Evolutionary conservation across 129 eudicot genomes (phyloP).

Genomic region (Sambucus nigra): DNA sequence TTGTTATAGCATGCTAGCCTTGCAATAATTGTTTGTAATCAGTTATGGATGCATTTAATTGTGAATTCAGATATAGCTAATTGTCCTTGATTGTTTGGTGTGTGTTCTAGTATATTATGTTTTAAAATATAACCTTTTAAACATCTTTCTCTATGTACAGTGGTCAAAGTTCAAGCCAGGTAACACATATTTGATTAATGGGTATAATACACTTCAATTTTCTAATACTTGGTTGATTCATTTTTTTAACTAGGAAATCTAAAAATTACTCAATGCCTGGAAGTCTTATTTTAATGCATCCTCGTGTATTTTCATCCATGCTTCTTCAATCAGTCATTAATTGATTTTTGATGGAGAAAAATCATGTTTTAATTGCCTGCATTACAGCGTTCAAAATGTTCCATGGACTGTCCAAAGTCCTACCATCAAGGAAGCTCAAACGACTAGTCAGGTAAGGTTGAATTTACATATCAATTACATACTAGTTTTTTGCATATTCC

Average conservation of each 20-base stretch:
- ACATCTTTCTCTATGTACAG: too few species aligned
- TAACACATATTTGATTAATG: too few species aligned
- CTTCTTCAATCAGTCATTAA: conserved; percentile 81
- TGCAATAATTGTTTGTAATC: not conserved
- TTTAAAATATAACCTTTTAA: too few species aligned
- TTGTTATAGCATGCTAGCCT: not conserved
- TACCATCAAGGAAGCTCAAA: conserved; percentile 90
- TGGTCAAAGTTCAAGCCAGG: too few species aligned
- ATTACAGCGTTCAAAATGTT: conserved; percentile 42
- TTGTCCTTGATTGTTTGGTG: too few species aligned
- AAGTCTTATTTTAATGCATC: conserved; percentile 69
- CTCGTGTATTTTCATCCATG: conserved; percentile 62
- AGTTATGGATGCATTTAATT: not conserved
- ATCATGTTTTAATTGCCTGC: conserved; percentile 44
- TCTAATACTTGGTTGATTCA: conserved; percentile 12
- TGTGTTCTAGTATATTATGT: too few species aligned
- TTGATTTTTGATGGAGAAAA: conserved; percentile 69
- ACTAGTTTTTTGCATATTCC: not conserved
- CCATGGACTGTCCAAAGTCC: conserved; percentile 85
- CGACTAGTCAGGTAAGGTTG: conserved; percentile 70
- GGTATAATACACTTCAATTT: not conserved
- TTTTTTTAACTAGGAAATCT: conserved; percentile 52
- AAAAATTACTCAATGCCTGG: conserved; percentile 67
- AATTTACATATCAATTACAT: not conserved
- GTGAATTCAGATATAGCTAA: conserved; percentile 62